Evolutionary conservation across 2,329 filamentous ascomycete genomes (phyloP).

Genomic region (Ambrosiella beaveri): DNA sequence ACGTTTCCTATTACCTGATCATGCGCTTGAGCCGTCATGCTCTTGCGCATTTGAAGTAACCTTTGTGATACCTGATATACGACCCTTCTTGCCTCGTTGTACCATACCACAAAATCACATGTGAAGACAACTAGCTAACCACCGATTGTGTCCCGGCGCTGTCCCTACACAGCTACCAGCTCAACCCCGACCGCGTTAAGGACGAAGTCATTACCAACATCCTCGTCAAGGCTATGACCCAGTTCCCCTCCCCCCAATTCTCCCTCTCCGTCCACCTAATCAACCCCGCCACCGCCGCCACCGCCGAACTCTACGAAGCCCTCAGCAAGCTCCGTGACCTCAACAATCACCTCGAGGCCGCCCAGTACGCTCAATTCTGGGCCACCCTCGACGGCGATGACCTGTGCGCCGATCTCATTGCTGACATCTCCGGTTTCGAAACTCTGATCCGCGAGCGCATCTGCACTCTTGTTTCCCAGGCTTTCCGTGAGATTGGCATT

Average conservation of each 20-base stretch:
- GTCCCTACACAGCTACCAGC: slow-evolving; percentile 61
- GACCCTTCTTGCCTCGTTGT: slow-evolving; percentile 88
- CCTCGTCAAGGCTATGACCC: slow-evolving; percentile 91
- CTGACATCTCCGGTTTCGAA: slow-evolving; percentile 89
- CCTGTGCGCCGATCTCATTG: slow-evolving; percentile 85
- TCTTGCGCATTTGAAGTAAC: slow-evolving; percentile 12
- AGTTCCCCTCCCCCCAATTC: slow-evolving; percentile 95
- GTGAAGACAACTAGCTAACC: slow-evolving; percentile 3
- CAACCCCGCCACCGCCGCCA: slow-evolving; percentile 52
- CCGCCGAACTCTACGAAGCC: slow-evolving; percentile 70
- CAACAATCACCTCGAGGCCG: slow-evolving; percentile 73
- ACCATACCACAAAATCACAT: not conserved
- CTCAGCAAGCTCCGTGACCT: slow-evolving; percentile 72
- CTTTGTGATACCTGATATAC: slow-evolving; percentile 32
- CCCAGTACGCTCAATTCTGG: slow-evolving; percentile 90
- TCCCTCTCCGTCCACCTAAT: slow-evolving; percentile 85
- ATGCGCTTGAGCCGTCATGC: slow-evolving; percentile 13
- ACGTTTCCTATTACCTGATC: slow-evolving; percentile 14
- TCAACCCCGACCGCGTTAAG: slow-evolving; percentile 95
- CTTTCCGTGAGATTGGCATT: slow-evolving; percentile 55
- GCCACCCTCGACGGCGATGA: slow-evolving; percentile 81
- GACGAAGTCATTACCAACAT: slow-evolving; percentile 97
- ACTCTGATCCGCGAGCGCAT: slow-evolving; percentile 83
- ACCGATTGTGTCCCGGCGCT: not conserved
- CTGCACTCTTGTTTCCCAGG: slow-evolving; percentile 67